Evolutionary conservation across 177 flowering plant genomes (phyloP), one percentile per base, ranked within the genome.

Genomic region (Vitis hybrid): DNA sequence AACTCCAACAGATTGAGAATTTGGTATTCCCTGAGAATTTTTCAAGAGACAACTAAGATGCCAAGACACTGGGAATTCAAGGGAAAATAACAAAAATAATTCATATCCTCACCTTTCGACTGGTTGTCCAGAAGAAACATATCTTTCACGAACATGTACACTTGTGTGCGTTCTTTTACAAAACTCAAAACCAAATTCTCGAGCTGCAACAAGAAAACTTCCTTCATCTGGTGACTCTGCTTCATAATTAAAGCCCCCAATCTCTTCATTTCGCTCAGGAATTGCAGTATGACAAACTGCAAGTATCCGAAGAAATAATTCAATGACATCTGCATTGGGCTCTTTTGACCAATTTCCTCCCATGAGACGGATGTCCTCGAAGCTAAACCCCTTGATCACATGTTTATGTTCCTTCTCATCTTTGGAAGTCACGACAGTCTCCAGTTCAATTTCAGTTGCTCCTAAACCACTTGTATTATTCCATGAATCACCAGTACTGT

Each of bases 141-240:
- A 79, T 72, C 69, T 82, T 78, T 92, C 97, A 67, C 83, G 88
- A 59, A 92, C 66, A 61, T 77, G 77, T 15, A 92, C 88, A 76
- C 89, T 92, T 52, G 89, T 71, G 75, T 90, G 97, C 28, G 90
- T 92, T 76, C 97, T 84, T 75, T 64, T 90, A 73, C 78, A 85
- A 70, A 90, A 92, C 73, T 92, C 95, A 77, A 92, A 90, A 61
- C 97, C 97, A 84, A 92, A 92, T 75, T 90, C 95, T 77, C 94
- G 86, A 18, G 95, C 97, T 15, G 97, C 95, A 79, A 88, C 88
- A 70, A 92, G 89, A 81, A 92, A 90, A 19, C 93, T 86, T 17
- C 79, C 92, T 83, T 92, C 97, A 83, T 92, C 97, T 6, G 97
- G 97, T 44, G 97, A 92, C 81, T 92, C 97, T 13, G 97, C 93